Evolutionary conservation across 2,329 filamentous ascomycete species (phyloP).

Genomic region (Coniella vitis): DNA sequence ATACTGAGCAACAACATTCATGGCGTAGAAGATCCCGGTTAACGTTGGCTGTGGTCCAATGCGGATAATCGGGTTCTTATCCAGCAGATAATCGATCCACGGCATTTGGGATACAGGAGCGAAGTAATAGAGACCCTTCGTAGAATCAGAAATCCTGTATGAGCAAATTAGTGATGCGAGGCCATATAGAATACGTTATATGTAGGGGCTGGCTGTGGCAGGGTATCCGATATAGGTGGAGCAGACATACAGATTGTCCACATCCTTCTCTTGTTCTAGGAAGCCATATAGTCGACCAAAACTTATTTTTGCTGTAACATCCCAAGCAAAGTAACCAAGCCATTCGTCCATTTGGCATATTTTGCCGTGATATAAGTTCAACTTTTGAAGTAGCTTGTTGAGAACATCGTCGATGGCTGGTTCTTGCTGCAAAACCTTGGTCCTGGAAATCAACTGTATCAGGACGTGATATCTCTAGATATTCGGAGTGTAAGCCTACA

Average conservation of each 20-base stretch:
- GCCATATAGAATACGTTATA: not conserved
- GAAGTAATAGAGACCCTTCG: constrained; percentile 27
- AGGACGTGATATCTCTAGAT: not conserved
- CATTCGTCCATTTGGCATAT: constrained; percentile 8
- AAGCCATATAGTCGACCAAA: constrained; percentile 4
- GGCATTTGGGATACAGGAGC: constrained; percentile 23
- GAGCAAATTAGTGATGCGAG: not conserved
- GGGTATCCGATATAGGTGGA: not conserved
- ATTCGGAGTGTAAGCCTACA: not conserved
- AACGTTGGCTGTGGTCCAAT: constrained; percentile 18
- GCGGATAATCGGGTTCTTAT: constrained; percentile 24
- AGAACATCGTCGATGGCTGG: constrained; percentile 3
- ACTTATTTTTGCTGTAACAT: constrained; percentile 6
- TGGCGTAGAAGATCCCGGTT: not conserved
- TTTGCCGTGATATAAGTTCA: not conserved
- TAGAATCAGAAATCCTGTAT: not conserved
- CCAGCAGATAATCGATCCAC: constrained; percentile 22
- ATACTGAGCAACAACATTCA: constrained; percentile 4
- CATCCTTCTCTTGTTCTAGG: not conserved
- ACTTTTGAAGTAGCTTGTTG: constrained; percentile 1
- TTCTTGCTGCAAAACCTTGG: constrained; percentile 6
- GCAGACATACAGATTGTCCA: not conserved
- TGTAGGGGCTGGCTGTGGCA: too few species aligned
- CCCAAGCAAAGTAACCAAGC: constrained; percentile 6
- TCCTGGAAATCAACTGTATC: not conserved